Conservation (phyloP, 805 yeast species). For the Cyberlindnera mississippiensis region DNA sequence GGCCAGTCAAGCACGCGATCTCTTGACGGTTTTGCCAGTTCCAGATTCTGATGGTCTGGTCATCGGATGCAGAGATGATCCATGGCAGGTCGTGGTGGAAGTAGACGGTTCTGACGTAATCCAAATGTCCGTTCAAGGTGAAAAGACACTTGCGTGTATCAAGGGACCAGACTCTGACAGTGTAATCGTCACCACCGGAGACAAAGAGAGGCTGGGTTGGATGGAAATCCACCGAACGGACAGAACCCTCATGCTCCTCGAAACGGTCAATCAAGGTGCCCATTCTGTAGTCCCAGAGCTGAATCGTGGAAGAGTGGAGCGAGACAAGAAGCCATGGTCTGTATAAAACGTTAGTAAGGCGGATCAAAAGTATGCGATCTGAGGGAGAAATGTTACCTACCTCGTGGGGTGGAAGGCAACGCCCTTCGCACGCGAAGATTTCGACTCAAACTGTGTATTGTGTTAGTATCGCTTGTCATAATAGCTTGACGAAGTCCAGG, state of each 20-base stretch:
- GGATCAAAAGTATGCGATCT: neutral
- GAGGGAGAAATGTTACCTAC: constrained; percentile 26
- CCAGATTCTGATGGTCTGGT: constrained; percentile 98
- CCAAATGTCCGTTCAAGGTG: constrained; percentile 90
- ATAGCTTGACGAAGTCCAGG: neutral
- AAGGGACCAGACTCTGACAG: constrained; percentile 94
- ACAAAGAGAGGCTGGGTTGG: constrained; percentile 97
- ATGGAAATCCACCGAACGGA: constrained; percentile 91
- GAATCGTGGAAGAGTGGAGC: constrained; percentile 95
- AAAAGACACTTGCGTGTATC: constrained; percentile 88
- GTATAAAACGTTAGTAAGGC: constrained; percentile 16
- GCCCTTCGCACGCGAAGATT: constrained; percentile 96
- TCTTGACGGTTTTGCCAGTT: constrained; percentile 99
- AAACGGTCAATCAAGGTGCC: constrained; percentile 94
- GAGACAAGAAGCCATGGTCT: constrained; percentile 97
- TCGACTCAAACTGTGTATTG: constrained; percentile 74
- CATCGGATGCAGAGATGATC: constrained; percentile 95
- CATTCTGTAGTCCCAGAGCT: constrained; percentile 99
- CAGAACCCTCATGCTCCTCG: constrained; percentile 99
- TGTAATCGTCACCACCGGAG: constrained; percentile 96
- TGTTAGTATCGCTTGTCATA: constrained; percentile 10
- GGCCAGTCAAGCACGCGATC: constrained; percentile 95
- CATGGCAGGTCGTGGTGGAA: constrained; percentile 97
- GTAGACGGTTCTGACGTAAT: constrained; percentile 88
- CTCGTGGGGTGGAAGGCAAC: constrained; percentile 94